Conservation (phyloP, 805 yeast genomes). For the Metschnikowia lunata region DNA sequence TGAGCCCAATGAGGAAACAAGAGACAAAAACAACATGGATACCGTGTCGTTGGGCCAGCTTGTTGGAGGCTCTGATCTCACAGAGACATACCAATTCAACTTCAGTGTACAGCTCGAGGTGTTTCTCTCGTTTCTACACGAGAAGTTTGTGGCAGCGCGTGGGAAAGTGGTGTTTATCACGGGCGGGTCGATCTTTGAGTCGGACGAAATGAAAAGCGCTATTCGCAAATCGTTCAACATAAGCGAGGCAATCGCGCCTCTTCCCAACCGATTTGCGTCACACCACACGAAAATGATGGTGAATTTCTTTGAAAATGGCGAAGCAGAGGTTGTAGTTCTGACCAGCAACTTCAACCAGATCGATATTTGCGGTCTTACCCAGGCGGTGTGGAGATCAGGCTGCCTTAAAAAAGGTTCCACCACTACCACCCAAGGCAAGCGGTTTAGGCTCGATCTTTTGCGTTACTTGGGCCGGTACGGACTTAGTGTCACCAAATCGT, state of each 20-base stretch:
- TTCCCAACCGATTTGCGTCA: slow-evolving; percentile 33
- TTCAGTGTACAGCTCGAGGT: slow-evolving; percentile 42
- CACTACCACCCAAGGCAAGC: background rate
- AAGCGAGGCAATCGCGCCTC: slow-evolving; percentile 29
- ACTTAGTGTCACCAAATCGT: slow-evolving; percentile 19
- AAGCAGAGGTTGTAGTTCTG: slow-evolving; percentile 50
- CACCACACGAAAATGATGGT: slow-evolving; percentile 72
- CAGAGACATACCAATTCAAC: slow-evolving; percentile 44
- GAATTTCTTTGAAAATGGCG: slow-evolving; percentile 45
- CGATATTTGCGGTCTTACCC: slow-evolving; percentile 58
- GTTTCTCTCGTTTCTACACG: slow-evolving; percentile 31
- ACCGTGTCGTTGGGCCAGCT: slow-evolving; percentile 25
- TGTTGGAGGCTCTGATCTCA: slow-evolving; percentile 30
- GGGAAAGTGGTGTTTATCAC: slow-evolving; percentile 28
- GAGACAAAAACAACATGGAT: slow-evolving; percentile 18
- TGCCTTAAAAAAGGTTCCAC: slow-evolving; percentile 18
- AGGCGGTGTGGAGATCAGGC: slow-evolving; percentile 65
- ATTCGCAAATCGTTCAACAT: slow-evolving; percentile 20
- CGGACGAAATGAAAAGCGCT: background rate
- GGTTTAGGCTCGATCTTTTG: slow-evolving; percentile 45
- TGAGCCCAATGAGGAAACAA: slow-evolving; percentile 1
- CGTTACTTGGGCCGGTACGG: slow-evolving; percentile 45
- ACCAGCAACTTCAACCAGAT: slow-evolving; percentile 54
- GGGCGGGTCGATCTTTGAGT: slow-evolving; percentile 19
- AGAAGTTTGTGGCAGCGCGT: slow-evolving; percentile 15